phyloP scores from a whole-genome alignment of 352 stramenopile species.

The Phytophthora podocarpi region DNA sequence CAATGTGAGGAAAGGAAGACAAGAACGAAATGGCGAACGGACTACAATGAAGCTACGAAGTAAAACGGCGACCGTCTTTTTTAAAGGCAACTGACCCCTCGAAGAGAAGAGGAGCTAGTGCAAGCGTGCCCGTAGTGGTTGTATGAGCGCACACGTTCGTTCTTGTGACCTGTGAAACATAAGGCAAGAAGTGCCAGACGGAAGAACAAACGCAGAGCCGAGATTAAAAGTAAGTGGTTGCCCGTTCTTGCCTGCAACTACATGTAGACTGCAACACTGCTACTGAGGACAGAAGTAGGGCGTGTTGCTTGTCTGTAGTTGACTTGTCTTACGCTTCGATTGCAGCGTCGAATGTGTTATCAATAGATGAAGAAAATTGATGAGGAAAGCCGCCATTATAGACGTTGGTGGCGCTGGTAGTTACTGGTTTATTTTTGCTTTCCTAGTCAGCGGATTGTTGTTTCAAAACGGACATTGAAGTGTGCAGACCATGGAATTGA shows the following conservation, averaged over 20 bases:
- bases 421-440: constrained; percentile 35
- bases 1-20: constrained; percentile 44
- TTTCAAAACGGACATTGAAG: constrained; percentile 35
- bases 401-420: constrained; percentile 3
- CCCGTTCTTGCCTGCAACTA: constrained; percentile 5
- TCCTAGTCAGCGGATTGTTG: constrained; percentile 16
- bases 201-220: constrained; percentile 16
- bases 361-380: constrained; percentile 32
- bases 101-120: constrained; percentile 40
- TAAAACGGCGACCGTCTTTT: constrained; percentile 31
- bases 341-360: constrained; percentile 20
- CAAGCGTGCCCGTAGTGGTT: constrained; percentile 22
- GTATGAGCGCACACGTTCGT: constrained; percentile 22
- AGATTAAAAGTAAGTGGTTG: constrained; percentile 31
- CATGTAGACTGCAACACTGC: constrained; percentile 12
- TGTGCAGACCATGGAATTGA: constrained; percentile 12
- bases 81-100: constrained; percentile 23
- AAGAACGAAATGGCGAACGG: constrained; percentile 42
- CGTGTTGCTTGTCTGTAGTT: constrained; percentile 12
- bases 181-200: constrained; percentile 22
- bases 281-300: constrained; percentile 12
- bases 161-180: constrained; percentile 27
- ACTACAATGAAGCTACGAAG: constrained; percentile 47
- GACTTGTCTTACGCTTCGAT: constrained; percentile 12
- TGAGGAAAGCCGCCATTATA: too few relatives aligned